Evolutionary conservation across 352 stramenopile species (phyloP).

Genomic region (Pythium phragmiticola): DNA sequence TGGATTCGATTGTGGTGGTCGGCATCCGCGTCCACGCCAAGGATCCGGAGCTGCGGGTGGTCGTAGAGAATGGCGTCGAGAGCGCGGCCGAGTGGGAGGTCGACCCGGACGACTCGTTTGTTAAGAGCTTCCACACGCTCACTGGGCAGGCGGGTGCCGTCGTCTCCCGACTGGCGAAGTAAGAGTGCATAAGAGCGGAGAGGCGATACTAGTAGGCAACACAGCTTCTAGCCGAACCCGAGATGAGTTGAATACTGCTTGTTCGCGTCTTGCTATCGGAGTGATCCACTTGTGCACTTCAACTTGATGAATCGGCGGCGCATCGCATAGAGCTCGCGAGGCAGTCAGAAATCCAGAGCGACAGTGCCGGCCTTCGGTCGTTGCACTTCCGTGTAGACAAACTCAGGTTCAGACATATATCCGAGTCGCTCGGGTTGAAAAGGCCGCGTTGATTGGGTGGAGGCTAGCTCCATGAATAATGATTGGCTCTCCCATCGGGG

Average conservation of each 20-base stretch:
- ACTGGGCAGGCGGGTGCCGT: background rate
- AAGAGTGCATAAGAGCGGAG: background rate
- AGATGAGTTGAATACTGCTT: background rate
- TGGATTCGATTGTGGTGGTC: conserved; percentile 28
- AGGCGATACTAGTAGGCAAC: background rate
- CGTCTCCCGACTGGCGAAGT: background rate
- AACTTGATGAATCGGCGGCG: too few relatives aligned
- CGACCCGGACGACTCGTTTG: conserved; percentile 7
- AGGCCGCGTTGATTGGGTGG: conserved; percentile 3
- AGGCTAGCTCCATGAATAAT: background rate
- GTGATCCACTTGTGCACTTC: too few relatives aligned
- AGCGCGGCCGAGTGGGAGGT: conserved; percentile 2
- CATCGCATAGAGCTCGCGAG: too few relatives aligned
- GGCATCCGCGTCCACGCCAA: conserved; percentile 38
- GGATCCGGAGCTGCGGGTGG: conserved; percentile 23
- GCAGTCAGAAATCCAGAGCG: too few relatives aligned
- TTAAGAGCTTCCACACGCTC: conserved; percentile 5
- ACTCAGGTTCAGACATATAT: background rate
- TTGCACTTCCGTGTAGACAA: background rate
- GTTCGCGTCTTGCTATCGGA: too few relatives aligned
- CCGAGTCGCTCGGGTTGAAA: background rate
- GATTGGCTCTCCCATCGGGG: conserved; percentile 4
- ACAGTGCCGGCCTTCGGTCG: too few relatives aligned
- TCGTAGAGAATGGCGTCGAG: background rate
- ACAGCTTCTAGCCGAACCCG: too few relatives aligned